Conservation (phyloP, 2,329 filamentous ascomycete genomes). For the Cytospora leucostoma region DNA sequence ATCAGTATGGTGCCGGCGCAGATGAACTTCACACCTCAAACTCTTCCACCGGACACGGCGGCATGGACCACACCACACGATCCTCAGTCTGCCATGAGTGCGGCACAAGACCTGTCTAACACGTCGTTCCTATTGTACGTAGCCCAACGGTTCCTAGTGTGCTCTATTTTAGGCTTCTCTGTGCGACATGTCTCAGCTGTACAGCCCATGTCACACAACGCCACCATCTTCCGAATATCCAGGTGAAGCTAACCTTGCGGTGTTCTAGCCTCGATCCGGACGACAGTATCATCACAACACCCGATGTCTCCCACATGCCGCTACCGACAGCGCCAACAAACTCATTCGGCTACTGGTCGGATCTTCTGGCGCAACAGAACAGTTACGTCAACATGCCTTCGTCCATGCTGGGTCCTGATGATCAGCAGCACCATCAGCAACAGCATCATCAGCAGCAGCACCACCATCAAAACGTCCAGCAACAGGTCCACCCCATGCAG, state of each 20-base stretch:
- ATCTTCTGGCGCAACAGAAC: constrained; percentile 23
- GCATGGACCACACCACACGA: constrained; percentile 25
- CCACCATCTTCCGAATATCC: not conserved
- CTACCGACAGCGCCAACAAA: constrained; percentile 26
- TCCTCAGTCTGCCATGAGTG: constrained; percentile 25
- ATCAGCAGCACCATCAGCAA: constrained; percentile 16
- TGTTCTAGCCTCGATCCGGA: constrained; percentile 25
- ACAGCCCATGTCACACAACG: constrained; percentile 16
- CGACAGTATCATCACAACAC: constrained; percentile 28
- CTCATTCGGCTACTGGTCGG: constrained; percentile 28
- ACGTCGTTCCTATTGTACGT: constrained; percentile 28
- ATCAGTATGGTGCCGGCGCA: constrained; percentile 26
- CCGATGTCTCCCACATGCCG: constrained; percentile 24
- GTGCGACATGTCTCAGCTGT: constrained; percentile 23
- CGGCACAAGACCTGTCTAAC: constrained; percentile 27
- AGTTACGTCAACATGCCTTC: constrained; percentile 22
- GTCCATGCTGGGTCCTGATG: constrained; percentile 24
- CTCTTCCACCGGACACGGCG: constrained; percentile 24
- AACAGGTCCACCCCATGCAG: constrained; percentile 14
- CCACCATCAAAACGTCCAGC: constrained; percentile 10
- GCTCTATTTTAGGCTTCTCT: not conserved
- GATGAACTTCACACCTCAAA: constrained; percentile 26
- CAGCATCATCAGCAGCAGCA: constrained; percentile 21
- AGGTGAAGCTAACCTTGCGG: constrained; percentile 18
- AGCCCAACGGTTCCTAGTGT: not conserved